Conservation (phyloP, 2,329 filamentous ascomycete species). For the Neopestalotiopsis clavispora region DNA sequence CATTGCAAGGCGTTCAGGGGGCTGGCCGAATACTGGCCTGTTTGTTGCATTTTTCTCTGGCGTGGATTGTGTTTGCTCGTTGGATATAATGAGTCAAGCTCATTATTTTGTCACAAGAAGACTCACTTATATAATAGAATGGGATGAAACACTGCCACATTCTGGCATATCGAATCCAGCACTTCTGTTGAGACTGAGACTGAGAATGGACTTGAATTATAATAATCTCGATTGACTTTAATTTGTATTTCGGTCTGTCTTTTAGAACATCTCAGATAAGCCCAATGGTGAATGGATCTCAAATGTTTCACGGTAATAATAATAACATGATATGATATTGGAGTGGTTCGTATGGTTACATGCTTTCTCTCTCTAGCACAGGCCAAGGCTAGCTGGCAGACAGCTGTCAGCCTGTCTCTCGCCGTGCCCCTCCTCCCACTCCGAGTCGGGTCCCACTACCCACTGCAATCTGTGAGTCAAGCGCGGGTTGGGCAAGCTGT, state of each 20-base stretch:
- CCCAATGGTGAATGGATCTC: no score
- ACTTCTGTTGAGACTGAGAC: not conserved
- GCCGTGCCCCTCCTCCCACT: not conserved
- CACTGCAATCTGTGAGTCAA: not conserved
- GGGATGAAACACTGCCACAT: not conserved
- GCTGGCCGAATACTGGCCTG: not conserved
- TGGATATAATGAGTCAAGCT: not conserved
- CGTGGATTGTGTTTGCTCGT: not conserved
- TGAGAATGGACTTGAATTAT: not conserved
- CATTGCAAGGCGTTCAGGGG: not conserved
- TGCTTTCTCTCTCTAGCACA: no score
- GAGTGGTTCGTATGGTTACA: no score
- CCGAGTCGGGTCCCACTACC: not conserved
- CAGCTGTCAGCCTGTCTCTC: not conserved
- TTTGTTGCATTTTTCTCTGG: not conserved
- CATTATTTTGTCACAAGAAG: not conserved
- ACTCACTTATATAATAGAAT: not conserved
- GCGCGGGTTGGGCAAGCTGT: not conserved
- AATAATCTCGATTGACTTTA: no score
- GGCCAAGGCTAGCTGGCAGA: no score
- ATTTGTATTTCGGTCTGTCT: no score
- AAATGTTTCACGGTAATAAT: no score
- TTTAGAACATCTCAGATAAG: no score
- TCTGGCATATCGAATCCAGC: not conserved
- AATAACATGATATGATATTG: no score